These are phyloP conservation scores for Camellia sinensis DNA, from an alignment of 148 eudicot genomes.

Conservation along the genomic window DNA sequence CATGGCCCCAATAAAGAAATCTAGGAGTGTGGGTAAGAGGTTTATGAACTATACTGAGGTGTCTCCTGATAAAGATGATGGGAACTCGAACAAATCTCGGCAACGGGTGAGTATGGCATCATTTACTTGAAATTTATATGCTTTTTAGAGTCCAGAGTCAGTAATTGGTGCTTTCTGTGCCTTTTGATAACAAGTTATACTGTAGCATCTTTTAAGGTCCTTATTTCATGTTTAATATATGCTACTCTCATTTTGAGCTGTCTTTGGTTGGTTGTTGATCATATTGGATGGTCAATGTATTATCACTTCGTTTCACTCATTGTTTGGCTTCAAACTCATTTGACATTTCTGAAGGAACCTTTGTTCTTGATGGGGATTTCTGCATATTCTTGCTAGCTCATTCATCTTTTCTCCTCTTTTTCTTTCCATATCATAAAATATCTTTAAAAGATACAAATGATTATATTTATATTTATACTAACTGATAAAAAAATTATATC, in stretches of 20 bases:
- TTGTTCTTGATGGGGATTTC: not conserved
- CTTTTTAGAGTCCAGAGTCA: not conserved
- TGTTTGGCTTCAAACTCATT: not conserved
- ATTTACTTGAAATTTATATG: not conserved
- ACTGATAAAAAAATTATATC: not conserved
- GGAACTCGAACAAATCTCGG: constrained; percentile 30
- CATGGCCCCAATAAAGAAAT: constrained; percentile 52
- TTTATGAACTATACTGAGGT: constrained; percentile 23
- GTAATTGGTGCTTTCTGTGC: not conserved
- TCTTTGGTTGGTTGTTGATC: not conserved
- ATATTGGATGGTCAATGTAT: not conserved
- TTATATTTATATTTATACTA: too few relatives aligned
- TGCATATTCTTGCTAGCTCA: not conserved
- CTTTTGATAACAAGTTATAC: not conserved
- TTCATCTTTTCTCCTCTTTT: not conserved
- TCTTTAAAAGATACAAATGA: too few relatives aligned
- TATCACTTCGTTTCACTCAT: not conserved
- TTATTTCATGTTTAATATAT: not conserved
- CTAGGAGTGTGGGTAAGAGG: constrained; percentile 36
- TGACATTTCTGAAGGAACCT: not conserved
- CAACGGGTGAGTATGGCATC: constrained; percentile 36
- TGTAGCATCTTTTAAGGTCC: not conserved
- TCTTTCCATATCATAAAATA: not conserved
- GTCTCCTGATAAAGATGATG: constrained; percentile 25
- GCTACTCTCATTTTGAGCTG: not conserved